A percentile compares a stretch with the other conserved stretches of the same genome.
phyloP scores from a whole-genome alignment of 768 basidiomycete genomes.

The Mycena metata region DNA sequence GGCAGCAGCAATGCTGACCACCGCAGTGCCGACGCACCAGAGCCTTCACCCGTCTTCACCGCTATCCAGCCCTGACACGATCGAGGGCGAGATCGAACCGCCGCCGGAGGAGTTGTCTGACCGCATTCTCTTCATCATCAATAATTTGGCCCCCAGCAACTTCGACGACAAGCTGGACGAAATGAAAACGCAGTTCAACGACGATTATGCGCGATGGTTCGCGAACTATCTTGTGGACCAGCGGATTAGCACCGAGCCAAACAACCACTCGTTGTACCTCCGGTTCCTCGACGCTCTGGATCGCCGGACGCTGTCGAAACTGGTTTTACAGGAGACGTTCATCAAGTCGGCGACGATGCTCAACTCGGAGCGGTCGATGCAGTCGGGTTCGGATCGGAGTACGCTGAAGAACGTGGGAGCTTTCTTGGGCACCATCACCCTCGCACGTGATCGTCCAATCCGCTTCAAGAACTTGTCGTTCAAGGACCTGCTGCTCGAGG shows the following conservation, averaged over 20 bases:
- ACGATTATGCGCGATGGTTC: constrained; percentile 93
- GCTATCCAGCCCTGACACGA: constrained; percentile 80
- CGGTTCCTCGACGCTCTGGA: constrained; percentile 92
- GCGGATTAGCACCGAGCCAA: constrained; percentile 94
- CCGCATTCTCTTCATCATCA: constrained; percentile 96
- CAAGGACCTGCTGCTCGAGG: constrained; percentile 97
- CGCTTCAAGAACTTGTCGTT: constrained; percentile 94
- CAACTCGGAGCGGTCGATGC: constrained; percentile 92
- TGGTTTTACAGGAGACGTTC: constrained; percentile 95
- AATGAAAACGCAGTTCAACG: constrained; percentile 87
- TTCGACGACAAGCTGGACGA: constrained; percentile 90
- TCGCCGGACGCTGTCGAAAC: constrained; percentile 72
- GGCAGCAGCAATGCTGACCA: constrained; percentile 57
- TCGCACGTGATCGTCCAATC: constrained; percentile 94
- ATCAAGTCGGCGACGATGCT: constrained; percentile 87
- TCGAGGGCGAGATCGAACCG: constrained; percentile 71
- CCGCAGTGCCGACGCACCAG: constrained; percentile 52
- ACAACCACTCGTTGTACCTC: constrained; percentile 96
- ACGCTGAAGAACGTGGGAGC: constrained; percentile 94
- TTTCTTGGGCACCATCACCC: constrained; percentile 94
- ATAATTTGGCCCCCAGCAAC: constrained; percentile 95
- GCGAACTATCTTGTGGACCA: constrained; percentile 98
- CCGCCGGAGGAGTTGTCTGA: constrained; percentile 93
- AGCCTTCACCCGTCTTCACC: constrained; percentile 74
- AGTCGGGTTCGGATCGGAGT: constrained; percentile 86